These are phyloP conservation scores for Quercus tomentella DNA, from an alignment of 331 rosid genomes.

Conservation along the genomic window DNA sequence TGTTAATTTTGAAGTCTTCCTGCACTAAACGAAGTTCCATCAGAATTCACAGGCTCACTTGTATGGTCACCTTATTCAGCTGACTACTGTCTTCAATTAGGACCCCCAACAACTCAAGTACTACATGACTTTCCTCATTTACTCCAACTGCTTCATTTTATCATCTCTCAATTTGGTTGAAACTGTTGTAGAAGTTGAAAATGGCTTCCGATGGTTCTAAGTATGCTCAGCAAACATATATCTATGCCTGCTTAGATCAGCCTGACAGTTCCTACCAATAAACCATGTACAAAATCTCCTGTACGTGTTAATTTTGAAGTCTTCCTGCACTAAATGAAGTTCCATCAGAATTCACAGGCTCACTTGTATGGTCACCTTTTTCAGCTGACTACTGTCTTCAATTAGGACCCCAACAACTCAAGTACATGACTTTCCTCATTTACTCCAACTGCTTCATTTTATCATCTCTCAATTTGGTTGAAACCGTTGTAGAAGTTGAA, in stretches of 20 bases:
- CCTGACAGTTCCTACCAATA: too few relatives aligned
- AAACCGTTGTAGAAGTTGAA: constrained; percentile 19
- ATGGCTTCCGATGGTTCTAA: constrained; percentile 29
- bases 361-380: too few relatives aligned
- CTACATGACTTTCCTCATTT: constrained; percentile 52
- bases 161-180: constrained; percentile 29
- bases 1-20: too few relatives aligned
- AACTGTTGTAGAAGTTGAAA: constrained; percentile 21
- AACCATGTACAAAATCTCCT: too few relatives aligned
- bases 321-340: too few relatives aligned
- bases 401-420: constrained; percentile 60
- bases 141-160: constrained; percentile 36
- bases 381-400: too few relatives aligned
- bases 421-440: constrained; percentile 51
- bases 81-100: constrained; percentile 22
- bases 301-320: too few relatives aligned
- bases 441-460: constrained; percentile 41
- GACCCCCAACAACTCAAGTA: constrained; percentile 56
- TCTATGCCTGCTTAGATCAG: too few relatives aligned
- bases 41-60: too few relatives aligned
- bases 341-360: too few relatives aligned
- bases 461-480: constrained; percentile 29
- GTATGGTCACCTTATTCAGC: background rate
- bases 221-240: background rate
- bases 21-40: too few relatives aligned